phyloP scores from a whole-genome alignment of 2,329 filamentous ascomycete genomes.

The Colletotrichum musicola region DNA sequence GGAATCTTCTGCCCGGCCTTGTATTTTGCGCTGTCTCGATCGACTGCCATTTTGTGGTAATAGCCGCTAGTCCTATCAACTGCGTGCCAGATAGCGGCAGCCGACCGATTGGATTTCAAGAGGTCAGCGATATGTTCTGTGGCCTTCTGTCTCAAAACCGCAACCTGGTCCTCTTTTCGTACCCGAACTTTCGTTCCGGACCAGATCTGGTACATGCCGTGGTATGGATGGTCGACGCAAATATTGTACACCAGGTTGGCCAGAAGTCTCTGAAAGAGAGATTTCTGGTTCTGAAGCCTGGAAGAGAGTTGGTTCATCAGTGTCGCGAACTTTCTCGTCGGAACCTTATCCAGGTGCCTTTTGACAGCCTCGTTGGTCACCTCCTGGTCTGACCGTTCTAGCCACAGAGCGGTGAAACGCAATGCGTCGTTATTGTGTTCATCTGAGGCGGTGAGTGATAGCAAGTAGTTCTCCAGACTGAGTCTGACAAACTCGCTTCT shows the following conservation, averaged over 20 bases:
- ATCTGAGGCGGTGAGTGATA: conserved; percentile 86
- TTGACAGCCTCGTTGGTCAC: conserved; percentile 83
- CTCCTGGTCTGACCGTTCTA: conserved; percentile 83
- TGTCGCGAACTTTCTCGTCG: conserved; percentile 90
- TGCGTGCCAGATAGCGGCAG: conserved; percentile 72
- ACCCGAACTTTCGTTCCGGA: conserved; percentile 79
- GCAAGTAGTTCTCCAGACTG: conserved; percentile 92
- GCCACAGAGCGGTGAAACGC: conserved; percentile 93
- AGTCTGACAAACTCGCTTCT: conserved; percentile 87
- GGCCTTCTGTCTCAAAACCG: conserved; percentile 79
- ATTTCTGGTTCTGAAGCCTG: conserved; percentile 79
- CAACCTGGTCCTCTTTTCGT: conserved; percentile 79
- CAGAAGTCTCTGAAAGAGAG: conserved; percentile 82
- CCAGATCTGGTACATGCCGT: conserved; percentile 97
- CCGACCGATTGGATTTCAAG: conserved; percentile 66
- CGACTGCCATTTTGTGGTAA: conserved; percentile 74
- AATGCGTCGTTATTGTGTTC: conserved; percentile 90
- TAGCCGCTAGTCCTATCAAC: conserved; percentile 80
- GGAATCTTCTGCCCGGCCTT: conserved; percentile 76
- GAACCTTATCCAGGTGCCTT: conserved; percentile 78
- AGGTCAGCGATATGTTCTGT: conserved; percentile 76
- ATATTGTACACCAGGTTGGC: conserved; percentile 82
- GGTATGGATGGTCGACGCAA: conserved; percentile 93
- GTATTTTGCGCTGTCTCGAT: conserved; percentile 73
- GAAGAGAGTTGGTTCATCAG: conserved; percentile 98